These are phyloP conservation scores for Eruca vesicaria DNA, from an alignment of 441 rosid genomes.

Conservation along the genomic window DNA sequence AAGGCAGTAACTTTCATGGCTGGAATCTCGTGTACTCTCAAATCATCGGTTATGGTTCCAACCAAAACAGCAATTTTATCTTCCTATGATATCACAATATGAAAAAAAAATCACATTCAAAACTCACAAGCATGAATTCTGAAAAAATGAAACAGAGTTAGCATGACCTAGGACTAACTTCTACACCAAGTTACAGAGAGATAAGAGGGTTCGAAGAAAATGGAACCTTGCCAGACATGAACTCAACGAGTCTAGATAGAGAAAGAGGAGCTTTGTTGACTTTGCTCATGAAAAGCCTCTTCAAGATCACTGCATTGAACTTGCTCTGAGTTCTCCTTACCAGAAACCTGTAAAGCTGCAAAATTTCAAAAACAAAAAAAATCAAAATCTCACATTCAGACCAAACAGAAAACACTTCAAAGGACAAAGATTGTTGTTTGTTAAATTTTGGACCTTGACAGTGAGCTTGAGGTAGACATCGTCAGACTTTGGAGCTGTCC, in stretches of 20 bases:
- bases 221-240: slow-evolving; percentile 63
- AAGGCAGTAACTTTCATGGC: slow-evolving; percentile 74
- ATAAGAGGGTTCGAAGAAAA: not conserved
- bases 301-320: slow-evolving; percentile 87
- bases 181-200: not conserved
- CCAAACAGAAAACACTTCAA: not conserved
- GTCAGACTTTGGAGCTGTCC: slow-evolving; percentile 84
- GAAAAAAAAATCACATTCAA: not conserved
- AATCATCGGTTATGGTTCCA: slow-evolving; percentile 80
- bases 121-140: not conserved
- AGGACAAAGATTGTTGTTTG: not conserved
- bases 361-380: not conserved
- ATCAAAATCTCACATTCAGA: not conserved
- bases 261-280: slow-evolving; percentile 87
- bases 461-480: slow-evolving; percentile 86
- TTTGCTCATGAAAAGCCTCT: slow-evolving; percentile 95
- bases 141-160: not conserved
- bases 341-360: slow-evolving; percentile 77
- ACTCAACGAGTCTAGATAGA: slow-evolving; percentile 62
- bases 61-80: slow-evolving; percentile 75
- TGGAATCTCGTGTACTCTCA: slow-evolving; percentile 76
- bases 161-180: not conserved
- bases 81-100: slow-evolving; percentile 40
- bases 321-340: slow-evolving; percentile 89
- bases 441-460: slow-evolving; percentile 48